These are phyloP conservation scores for Ceratobasidium papillatum DNA, from an alignment of 1,284 basidiomycete species.

Conservation along the genomic window DNA sequence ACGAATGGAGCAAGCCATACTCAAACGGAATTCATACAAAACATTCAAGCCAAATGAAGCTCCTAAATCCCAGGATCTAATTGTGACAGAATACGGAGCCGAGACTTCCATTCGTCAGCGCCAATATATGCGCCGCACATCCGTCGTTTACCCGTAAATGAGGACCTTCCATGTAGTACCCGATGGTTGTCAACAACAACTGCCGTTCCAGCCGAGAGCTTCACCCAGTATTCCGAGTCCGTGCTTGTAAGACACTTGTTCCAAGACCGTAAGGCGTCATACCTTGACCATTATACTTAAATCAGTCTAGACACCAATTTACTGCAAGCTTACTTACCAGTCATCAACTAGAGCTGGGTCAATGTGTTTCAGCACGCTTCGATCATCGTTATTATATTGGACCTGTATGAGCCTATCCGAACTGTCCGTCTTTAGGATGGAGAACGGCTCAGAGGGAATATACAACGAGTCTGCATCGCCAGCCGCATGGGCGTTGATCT, in stretches of 20 bases:
- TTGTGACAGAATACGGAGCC: conserved; percentile 72
- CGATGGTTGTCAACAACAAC: conserved; percentile 95
- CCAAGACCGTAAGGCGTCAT: conserved; percentile 84
- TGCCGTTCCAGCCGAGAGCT: conserved; percentile 84
- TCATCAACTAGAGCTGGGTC: conserved; percentile 67
- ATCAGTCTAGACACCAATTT: background rate
- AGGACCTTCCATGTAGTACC: conserved; percentile 91
- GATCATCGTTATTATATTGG: conserved; percentile 95
- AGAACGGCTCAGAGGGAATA: conserved; percentile 66
- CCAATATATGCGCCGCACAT: conserved; percentile 98
- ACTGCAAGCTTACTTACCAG: conserved; percentile 61
- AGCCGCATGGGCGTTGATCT: conserved; percentile 87
- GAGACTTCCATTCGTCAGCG: conserved; percentile 87
- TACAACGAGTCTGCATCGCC: conserved; percentile 76
- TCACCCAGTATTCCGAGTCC: conserved; percentile 92
- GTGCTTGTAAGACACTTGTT: conserved; percentile 76
- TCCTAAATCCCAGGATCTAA: conserved; percentile 10
- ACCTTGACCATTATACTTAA: conserved; percentile 60
- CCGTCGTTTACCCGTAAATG: conserved; percentile 85
- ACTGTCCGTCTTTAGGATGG: conserved; percentile 74
- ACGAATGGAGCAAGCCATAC: background rate
- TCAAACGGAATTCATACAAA: background rate
- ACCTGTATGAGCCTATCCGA: conserved; percentile 78
- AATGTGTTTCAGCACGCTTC: conserved; percentile 77
- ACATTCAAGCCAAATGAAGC: background rate